These are phyloP conservation scores for Ceratobasidium papillatum DNA, from an alignment of 1,284 basidiomycete species.

Conservation along the genomic window DNA sequence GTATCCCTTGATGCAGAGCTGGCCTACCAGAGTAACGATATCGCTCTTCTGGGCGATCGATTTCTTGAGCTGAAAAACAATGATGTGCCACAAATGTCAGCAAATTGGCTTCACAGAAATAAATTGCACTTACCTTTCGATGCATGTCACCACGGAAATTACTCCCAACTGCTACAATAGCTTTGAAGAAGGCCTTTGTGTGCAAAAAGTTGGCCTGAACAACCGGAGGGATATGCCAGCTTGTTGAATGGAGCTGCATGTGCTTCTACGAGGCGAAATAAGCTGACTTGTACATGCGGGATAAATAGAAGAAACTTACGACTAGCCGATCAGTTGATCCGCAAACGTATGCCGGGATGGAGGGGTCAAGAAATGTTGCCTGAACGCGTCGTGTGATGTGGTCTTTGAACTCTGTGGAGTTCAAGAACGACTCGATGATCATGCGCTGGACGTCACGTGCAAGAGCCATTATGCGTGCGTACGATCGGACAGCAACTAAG, in stretches of 20 bases:
- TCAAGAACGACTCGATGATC: conserved; percentile 17
- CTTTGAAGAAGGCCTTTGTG: conserved; percentile 16
- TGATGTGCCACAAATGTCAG: not conserved
- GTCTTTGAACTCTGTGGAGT: conserved; percentile 11
- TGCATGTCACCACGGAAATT: conserved; percentile 26
- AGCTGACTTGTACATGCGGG: too few species aligned
- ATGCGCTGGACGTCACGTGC: not conserved
- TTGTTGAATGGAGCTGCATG: conserved; percentile 17
- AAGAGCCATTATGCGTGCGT: conserved; percentile 9
- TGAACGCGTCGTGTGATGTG: conserved; percentile 13
- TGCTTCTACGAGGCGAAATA: too few species aligned
- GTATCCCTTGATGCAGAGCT: conserved; percentile 24
- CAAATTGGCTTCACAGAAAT: too few species aligned
- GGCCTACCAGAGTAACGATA: not conserved
- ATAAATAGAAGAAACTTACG: too few species aligned
- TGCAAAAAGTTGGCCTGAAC: conserved; percentile 17
- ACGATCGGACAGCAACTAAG: conserved; percentile 8
- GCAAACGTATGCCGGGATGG: not conserved
- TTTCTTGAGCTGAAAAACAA: conserved; percentile 4
- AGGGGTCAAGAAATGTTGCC: conserved; percentile 14
- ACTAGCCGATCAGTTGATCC: conserved; percentile 4
- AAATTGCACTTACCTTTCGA: conserved; percentile 9
- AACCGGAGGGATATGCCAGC: conserved; percentile 15
- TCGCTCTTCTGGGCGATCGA: not conserved
- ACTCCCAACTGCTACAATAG: conserved; percentile 12